A percentile compares a stretch with the other conserved stretches of the same genome.
Conservation (phyloP, 2,329 filamentous ascomycete genomes). For the Calycina marina region DNA sequence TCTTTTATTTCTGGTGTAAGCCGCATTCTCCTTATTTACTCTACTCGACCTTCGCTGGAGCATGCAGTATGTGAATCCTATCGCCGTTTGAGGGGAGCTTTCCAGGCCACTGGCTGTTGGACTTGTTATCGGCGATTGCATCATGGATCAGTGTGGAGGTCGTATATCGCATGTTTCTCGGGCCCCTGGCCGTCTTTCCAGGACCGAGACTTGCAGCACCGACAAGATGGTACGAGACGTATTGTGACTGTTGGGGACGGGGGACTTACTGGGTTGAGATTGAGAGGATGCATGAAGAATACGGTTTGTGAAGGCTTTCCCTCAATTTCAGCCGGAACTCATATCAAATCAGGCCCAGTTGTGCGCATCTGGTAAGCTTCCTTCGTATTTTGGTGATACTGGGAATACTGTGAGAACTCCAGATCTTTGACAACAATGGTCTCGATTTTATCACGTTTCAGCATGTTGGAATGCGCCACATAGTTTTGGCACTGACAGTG, state of each 20-base stretch:
- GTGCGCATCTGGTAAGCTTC: slow-evolving; percentile 18
- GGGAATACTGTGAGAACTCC: too few relatives aligned
- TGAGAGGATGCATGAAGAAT: slow-evolving; percentile 15
- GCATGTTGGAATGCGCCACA: too few relatives aligned
- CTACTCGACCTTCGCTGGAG: too few relatives aligned
- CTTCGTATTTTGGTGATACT: too few relatives aligned
- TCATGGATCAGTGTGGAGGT: background rate
- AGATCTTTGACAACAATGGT: too few relatives aligned
- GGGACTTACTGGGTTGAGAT: slow-evolving; percentile 10
- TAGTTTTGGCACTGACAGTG: too few relatives aligned
- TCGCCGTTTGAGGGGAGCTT: too few relatives aligned
- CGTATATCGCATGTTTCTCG: slow-evolving; percentile 19
- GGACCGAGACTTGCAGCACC: slow-evolving; percentile 21
- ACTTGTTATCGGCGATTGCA: background rate
- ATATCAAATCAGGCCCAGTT: slow-evolving; percentile 12
- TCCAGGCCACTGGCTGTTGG: background rate
- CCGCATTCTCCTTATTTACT: too few relatives aligned
- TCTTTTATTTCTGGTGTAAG: too few relatives aligned
- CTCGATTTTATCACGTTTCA: too few relatives aligned
- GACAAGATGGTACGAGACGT: slow-evolving; percentile 16
- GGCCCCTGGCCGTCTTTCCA: slow-evolving; percentile 19
- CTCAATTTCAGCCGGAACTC: background rate
- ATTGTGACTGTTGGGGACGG: slow-evolving; percentile 11
- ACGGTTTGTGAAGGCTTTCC: slow-evolving; percentile 7
- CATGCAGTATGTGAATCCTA: too few relatives aligned